These are phyloP conservation scores for Chrysosporium keratinophilum DNA, from an alignment of 2,329 filamentous ascomycete genomes.

Conservation along the genomic window DNA sequence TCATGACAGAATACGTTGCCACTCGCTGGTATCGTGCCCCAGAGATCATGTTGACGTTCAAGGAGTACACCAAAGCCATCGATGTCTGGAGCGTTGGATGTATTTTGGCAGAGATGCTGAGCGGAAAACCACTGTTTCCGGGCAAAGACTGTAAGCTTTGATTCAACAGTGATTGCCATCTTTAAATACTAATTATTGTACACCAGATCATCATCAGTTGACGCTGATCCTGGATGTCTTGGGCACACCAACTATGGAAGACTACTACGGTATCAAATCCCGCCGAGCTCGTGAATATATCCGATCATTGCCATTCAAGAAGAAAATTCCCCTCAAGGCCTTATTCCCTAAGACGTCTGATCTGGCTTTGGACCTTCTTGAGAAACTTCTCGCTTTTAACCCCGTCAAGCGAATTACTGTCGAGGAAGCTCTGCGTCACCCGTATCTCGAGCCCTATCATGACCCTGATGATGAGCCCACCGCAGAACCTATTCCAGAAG, in stretches of 20 bases:
- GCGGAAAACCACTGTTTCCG: constrained; percentile 93
- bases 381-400: constrained; percentile 95
- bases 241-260: constrained; percentile 97
- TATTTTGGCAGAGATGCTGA: constrained; percentile 97
- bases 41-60: constrained; percentile 99
- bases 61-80: constrained; percentile 99
- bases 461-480: constrained; percentile 98
- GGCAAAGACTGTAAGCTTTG: constrained; percentile 82
- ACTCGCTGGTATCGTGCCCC: constrained; percentile 98
- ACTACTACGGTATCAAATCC: constrained; percentile 99
- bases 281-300: constrained; percentile 96
- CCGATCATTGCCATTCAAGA: constrained; percentile 95
- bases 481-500: constrained; percentile 89
- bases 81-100: constrained; percentile 99
- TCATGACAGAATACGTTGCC: constrained; percentile 99
- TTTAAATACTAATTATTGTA: constrained; percentile 16
- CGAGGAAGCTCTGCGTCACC: constrained; percentile 92
- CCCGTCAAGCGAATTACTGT: constrained; percentile 97
- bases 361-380: constrained; percentile 79
- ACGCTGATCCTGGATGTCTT: constrained; percentile 95
- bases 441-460: constrained; percentile 96
- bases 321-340: constrained; percentile 96
- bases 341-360: constrained; percentile 99
- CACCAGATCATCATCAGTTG: constrained; percentile 84
- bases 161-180: background rate